Evolutionary conservation across 768 basidiomycete species (phyloP), one percentile per base, ranked within the genome.

Genomic region (Kwoniella mangroviensis): DNA sequence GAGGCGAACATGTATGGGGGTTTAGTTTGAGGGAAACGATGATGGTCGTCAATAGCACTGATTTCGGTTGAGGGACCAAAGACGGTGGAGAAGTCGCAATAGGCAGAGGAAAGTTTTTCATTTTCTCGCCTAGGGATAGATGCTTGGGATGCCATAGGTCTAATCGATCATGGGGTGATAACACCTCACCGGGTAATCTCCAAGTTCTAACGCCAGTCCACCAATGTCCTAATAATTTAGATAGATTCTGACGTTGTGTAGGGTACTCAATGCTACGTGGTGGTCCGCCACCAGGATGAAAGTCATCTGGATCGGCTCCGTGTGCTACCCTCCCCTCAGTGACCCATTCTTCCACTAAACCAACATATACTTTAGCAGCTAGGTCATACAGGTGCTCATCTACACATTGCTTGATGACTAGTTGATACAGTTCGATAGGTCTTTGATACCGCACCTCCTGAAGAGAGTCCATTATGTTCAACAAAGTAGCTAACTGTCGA

Each of bases 331-430:
- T 45, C 10, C 81, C 81, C 69, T 83, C 80, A 19, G 77, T 76
- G 12, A 82, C 78, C 83, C 83, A 84, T 67, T 84, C 83, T 62
- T 84, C 82, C 22, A 84, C 81, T 65, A 81, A 59, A 41, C 79
- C 83, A n/a, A 79, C 82, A 60, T 73, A 83, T 1, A 84, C 73
- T 59, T 75, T 72, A 1, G 83, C 81, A 1, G 83, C 83, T 4
- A 72, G 54, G 53, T 82, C 80, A 1, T 70, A 71, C 42, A 67
- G 59, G 5, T 71, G 66, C 26, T 78, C 73, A n/a, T 63, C 65
- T 13, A 80, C 57, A 42, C 73, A 77, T 52, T 67, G 71, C 22
- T 63, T 42, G 28, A 81, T 71, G 45, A 81, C 28, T 12, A 61
- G 21, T 1, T 64, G 56, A 67, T 83, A 83, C 41, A 80, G 63